Base-by-base conservation (phyloP, 805 yeast species). In the Ogataea nakhonphanomensis region DNA sequence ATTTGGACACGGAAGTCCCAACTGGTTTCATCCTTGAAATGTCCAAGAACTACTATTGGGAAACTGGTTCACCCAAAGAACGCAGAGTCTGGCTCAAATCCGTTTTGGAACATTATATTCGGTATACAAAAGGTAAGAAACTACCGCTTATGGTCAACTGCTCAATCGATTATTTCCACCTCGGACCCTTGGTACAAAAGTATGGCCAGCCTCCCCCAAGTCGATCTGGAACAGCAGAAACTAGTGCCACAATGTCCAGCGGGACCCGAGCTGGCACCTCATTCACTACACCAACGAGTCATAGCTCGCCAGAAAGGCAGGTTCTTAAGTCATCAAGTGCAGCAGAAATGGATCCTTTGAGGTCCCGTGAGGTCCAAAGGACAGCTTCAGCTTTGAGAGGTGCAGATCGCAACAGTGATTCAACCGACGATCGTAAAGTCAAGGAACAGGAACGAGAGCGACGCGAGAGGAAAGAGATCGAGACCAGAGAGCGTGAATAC, bases 1-100 rank as follows among this genome's bases (percentile, higher is more conserved):
- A 79, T 24, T 69, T 75, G 40, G 86, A 81, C 44, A 39, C 45
- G 24, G 72, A 64, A 21, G 73, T 72, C 9, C 73, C 69, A 2
- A 73, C 76, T 35, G 88, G 90, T 2, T 69, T 85, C 41, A 45
- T 72, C 0, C 66, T 84, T 38, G 67, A 67, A 12, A 70, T 91
- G 57, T 84, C 84, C 29, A 90, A 89, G 56, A 78, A 73, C 33
- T 91, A 90, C 60, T 90, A 80, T 63, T 90, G 97, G 97, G 80
- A 74, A 46, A 79, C 86, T 1, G 66, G 70, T 40, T 61, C 78
- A 0, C 65, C 79, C 1, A 71, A 72, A 39, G 88, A 79, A 48
- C 70, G 82, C 44, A 69, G 73, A 8, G 79, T 75, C 3, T 82
- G 83, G 61, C 64, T 78, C 13, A 70, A 71, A 7, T 69, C 77